Evolutionary conservation across 345 rosid genomes (phyloP).

Genomic region (Corchorus olitorius): DNA sequence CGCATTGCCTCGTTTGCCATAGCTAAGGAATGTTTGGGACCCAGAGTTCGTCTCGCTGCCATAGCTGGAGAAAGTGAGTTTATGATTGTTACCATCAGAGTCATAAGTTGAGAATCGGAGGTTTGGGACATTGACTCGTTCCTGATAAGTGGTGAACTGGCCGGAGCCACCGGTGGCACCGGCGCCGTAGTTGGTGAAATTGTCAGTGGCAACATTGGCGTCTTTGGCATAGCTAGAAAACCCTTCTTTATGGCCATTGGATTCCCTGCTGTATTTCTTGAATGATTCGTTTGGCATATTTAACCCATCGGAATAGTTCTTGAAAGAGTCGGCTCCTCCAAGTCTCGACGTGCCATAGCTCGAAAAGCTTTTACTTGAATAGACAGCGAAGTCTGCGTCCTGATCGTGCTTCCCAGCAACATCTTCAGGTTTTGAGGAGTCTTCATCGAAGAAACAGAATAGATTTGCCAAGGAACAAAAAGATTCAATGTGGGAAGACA

Average conservation of each 20-base stretch:
- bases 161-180: conserved; percentile 57
- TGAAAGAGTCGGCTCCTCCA: conserved; percentile 55
- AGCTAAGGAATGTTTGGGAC: conserved; percentile 44
- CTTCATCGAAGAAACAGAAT: conserved; percentile 54
- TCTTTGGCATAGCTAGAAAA: conserved; percentile 51
- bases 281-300: conserved; percentile 43
- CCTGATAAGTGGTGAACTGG: conserved; percentile 48
- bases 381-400: conserved; percentile 52
- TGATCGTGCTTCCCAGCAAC: conserved; percentile 8
- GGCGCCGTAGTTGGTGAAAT: conserved; percentile 62
- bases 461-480: conserved; percentile 68
- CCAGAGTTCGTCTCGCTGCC: conserved; percentile 51
- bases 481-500: conserved; percentile 45
- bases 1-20: conserved; percentile 60
- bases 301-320: conserved; percentile 51
- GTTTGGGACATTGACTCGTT: conserved; percentile 54
- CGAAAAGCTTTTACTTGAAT: conserved; percentile 44
- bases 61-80: conserved; percentile 51
- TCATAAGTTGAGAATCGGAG: conserved; percentile 47
- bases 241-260: conserved; percentile 37
- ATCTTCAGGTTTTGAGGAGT: conserved; percentile 16
- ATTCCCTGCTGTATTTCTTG: conserved; percentile 48
- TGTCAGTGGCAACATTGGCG: conserved; percentile 51
- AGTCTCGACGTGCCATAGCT: conserved; percentile 41
- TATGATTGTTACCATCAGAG: conserved; percentile 41